phyloP scores from a whole-genome alignment of 129 eudicot species.

The Silybum marianum region DNA sequence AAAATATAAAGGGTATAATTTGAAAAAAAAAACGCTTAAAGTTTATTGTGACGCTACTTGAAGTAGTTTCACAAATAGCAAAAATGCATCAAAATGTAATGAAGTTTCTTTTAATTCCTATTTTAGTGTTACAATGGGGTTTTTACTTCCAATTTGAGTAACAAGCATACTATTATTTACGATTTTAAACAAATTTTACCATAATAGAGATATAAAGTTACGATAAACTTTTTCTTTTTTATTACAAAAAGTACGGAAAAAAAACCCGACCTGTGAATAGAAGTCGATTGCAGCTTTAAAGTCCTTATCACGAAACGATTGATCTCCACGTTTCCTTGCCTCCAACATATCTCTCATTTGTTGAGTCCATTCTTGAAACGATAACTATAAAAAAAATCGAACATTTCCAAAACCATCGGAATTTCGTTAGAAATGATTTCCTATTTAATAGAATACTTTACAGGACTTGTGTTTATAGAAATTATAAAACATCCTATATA shows the following conservation, averaged over 20 bases:
- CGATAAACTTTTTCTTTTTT: neutral
- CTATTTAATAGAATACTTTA: no score
- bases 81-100: neutral
- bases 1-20: no score
- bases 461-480: no score
- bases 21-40: no score
- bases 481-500: no score
- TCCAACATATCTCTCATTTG: conserved; percentile 90
- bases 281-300: conserved; percentile 73
- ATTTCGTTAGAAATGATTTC: no score
- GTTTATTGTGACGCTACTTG: neutral
- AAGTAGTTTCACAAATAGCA: neutral
- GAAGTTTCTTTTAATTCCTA: neutral
- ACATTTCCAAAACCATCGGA: conserved; percentile 2
- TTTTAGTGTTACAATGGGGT: no score
- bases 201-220: neutral
- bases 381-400: conserved; percentile 50
- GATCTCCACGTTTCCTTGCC: conserved; percentile 80
- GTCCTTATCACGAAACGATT: conserved; percentile 72
- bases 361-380: conserved; percentile 92
- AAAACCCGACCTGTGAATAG: conserved; percentile 64
- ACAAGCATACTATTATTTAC: no score
- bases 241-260: neutral
- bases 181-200: neutral
- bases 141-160: no score